These are phyloP conservation scores for Cladophialophora exuberans DNA, from an alignment of 2,329 filamentous ascomycete species.

Conservation along the genomic window DNA sequence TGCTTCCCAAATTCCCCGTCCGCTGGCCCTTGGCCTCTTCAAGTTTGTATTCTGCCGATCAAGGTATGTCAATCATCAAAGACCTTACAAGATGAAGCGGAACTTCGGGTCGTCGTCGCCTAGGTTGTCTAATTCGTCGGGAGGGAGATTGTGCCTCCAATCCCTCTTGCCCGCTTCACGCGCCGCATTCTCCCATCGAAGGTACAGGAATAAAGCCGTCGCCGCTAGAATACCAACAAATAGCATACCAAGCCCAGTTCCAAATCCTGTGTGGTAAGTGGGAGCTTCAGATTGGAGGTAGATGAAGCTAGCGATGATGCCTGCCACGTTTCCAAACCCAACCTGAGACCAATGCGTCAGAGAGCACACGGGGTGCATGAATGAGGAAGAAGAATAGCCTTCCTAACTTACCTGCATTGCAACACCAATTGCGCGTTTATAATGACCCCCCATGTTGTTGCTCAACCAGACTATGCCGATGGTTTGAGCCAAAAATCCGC, in stretches of 20 bases:
- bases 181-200: constrained; percentile 38
- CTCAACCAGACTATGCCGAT: constrained; percentile 33
- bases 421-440: constrained; percentile 35
- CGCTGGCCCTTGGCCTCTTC: too few species aligned
- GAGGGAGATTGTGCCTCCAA: constrained; percentile 30
- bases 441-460: constrained; percentile 37
- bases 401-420: constrained; percentile 20
- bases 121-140: constrained; percentile 36
- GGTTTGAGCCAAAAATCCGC: constrained; percentile 38
- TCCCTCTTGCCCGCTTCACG: constrained; percentile 35
- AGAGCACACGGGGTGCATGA: constrained; percentile 37
- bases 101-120: constrained; percentile 41
- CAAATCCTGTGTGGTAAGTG: constrained; percentile 43
- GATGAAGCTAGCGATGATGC: constrained; percentile 44
- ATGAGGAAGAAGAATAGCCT: constrained; percentile 17
- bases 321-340: constrained; percentile 36
- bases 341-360: constrained; percentile 15
- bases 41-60: background rate
- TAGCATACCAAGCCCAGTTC: constrained; percentile 39
- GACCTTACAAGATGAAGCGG: constrained; percentile 30
- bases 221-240: constrained; percentile 39
- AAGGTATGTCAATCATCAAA: background rate
- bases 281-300: constrained; percentile 41
- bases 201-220: constrained; percentile 37
- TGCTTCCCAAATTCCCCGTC: too few species aligned